phyloP scores from a whole-genome alignment of 2,329 filamentous ascomycete species.

The Hypoxylon sp. region DNA sequence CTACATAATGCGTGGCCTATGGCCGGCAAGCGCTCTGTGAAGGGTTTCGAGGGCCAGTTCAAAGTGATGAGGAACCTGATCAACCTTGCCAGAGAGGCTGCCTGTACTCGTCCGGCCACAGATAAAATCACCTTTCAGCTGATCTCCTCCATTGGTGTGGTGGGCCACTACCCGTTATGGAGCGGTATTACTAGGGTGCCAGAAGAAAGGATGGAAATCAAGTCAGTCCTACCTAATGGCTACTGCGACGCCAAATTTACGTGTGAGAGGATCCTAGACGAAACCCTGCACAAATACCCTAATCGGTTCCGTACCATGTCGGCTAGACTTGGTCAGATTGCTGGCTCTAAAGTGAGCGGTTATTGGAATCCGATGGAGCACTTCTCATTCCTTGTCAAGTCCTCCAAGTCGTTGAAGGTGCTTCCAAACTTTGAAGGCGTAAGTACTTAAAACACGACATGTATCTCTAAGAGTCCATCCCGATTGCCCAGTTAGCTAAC shows the following conservation, averaged over 20 bases:
- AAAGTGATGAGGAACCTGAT: slow-evolving; percentile 63
- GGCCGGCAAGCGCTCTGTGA: slow-evolving; percentile 58
- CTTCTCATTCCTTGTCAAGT: slow-evolving; percentile 65
- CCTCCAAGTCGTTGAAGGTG: slow-evolving; percentile 60
- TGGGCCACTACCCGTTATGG: slow-evolving; percentile 52
- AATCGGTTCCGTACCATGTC: slow-evolving; percentile 59
- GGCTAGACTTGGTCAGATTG: slow-evolving; percentile 66
- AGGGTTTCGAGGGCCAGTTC: slow-evolving; percentile 60
- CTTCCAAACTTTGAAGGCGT: slow-evolving; percentile 59
- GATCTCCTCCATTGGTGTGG: slow-evolving; percentile 59
- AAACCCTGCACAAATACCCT: slow-evolving; percentile 61
- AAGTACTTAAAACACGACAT: no score
- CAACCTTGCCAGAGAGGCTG: slow-evolving; percentile 57
- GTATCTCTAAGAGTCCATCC: no score
- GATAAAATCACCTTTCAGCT: slow-evolving; percentile 56
- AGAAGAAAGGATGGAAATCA: slow-evolving; percentile 59
- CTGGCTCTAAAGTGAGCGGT: slow-evolving; percentile 64
- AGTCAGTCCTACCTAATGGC: slow-evolving; percentile 60
- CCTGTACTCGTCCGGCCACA: slow-evolving; percentile 9
- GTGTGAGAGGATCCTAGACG: slow-evolving; percentile 65
- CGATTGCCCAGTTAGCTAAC: no score
- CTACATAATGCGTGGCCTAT: slow-evolving; percentile 68
- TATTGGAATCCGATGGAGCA: slow-evolving; percentile 70
- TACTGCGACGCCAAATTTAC: slow-evolving; percentile 67
- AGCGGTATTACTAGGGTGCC: slow-evolving; percentile 54